These are phyloP conservation scores for Sesbania bispinosa DNA, from an alignment of 306 rosid species.

Conservation along the genomic window DNA sequence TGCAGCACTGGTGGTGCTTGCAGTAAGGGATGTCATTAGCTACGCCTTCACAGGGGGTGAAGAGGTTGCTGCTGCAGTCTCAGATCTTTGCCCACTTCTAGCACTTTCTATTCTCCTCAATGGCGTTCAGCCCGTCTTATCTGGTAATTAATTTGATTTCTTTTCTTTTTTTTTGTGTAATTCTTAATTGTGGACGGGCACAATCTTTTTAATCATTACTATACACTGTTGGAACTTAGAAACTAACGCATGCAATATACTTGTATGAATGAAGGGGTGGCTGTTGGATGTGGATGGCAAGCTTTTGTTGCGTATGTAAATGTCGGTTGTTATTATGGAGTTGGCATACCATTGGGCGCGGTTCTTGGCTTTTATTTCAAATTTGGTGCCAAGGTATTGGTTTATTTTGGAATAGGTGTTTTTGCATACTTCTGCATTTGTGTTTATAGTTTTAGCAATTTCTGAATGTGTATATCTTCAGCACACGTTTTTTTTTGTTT, in stretches of 20 bases:
- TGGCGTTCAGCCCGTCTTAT: conserved; percentile 80
- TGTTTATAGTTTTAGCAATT: neutral
- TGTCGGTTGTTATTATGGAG: conserved; percentile 58
- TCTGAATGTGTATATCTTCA: too few species aligned
- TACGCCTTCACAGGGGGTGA: conserved; percentile 72
- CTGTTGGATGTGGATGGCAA: conserved; percentile 98
- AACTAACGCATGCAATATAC: neutral
- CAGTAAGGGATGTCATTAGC: conserved; percentile 52
- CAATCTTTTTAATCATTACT: too few species aligned
- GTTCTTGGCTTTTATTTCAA: conserved; percentile 66
- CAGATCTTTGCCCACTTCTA: conserved; percentile 72
- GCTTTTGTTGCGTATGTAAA: conserved; percentile 77
- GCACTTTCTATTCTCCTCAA: conserved; percentile 65
- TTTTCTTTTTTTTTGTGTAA: too few species aligned
- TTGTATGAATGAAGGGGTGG: conserved; percentile 52
- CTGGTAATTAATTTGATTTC: conserved; percentile 37
- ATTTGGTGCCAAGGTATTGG: conserved; percentile 61
- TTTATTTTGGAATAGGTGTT: neutral
- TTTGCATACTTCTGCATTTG: neutral
- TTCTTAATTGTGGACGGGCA: too few species aligned
- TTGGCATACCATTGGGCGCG: conserved; percentile 65
- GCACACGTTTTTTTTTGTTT: neutral
- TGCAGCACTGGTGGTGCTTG: conserved; percentile 40
- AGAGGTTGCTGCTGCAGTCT: conserved; percentile 76
- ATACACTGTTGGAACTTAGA: too few species aligned